phyloP scores from a whole-genome alignment of 805 yeast species.

The Candida nanaspora region DNA sequence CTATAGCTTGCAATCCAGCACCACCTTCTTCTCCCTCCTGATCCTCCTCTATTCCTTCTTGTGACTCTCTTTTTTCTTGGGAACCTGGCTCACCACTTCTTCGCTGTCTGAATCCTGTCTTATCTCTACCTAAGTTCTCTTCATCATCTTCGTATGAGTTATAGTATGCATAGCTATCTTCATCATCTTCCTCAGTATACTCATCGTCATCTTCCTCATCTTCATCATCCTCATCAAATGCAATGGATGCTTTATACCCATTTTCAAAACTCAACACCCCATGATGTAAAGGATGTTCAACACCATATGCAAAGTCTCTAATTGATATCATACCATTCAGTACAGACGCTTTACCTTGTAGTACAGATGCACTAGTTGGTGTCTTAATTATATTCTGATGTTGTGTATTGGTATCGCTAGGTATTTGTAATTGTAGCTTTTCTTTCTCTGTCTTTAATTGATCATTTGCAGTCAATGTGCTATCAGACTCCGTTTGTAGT shows the following conservation, averaged over 20 bases:
- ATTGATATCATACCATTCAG: slow-evolving; percentile 35
- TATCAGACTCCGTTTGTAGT: too few species aligned
- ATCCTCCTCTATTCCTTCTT: slow-evolving; percentile 5
- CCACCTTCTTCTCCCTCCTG: slow-evolving; percentile 12
- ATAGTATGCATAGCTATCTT: slow-evolving; percentile 7
- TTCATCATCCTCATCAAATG: slow-evolving; percentile 1
- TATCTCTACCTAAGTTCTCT: not conserved
- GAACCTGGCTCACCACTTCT: too few species aligned
- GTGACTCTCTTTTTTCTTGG: too few species aligned
- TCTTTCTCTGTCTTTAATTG: too few species aligned
- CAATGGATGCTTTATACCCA: not conserved
- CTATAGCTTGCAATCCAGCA: slow-evolving; percentile 50
- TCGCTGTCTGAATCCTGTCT: not conserved
- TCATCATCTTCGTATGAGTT: not conserved
- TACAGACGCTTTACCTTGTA: slow-evolving; percentile 1
- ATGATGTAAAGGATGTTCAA: slow-evolving; percentile 60
- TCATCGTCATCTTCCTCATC: slow-evolving; percentile 2
- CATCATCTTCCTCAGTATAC: slow-evolving; percentile 10
- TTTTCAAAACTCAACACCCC: slow-evolving; percentile 34
- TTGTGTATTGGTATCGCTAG: too few species aligned
- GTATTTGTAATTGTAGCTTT: not conserved
- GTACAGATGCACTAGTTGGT: not conserved
- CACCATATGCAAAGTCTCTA: slow-evolving; percentile 78
- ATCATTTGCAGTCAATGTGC: too few species aligned
- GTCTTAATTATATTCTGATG: too few species aligned